These are phyloP conservation scores for Pseudevernia furfuracea DNA, from an alignment of 495 filamentous ascomycete species.

Conservation along the genomic window DNA sequence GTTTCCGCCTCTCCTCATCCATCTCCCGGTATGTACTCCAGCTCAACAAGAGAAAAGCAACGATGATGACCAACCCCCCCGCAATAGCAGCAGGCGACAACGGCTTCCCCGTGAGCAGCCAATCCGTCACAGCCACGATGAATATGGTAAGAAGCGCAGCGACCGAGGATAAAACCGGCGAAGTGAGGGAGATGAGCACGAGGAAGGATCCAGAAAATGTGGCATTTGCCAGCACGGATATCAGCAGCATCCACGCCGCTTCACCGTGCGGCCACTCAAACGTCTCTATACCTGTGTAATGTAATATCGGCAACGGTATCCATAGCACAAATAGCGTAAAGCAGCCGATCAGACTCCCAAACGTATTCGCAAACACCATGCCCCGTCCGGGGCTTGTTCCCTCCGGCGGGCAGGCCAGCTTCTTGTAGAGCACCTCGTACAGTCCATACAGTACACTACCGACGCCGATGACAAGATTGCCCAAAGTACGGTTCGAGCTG, in stretches of 20 bases:
- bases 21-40: constrained; percentile 92
- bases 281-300: constrained; percentile 64
- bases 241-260: constrained; percentile 67
- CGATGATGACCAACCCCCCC: constrained; percentile 81
- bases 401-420: constrained; percentile 83
- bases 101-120: constrained; percentile 68
- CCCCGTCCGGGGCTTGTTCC: constrained; percentile 70
- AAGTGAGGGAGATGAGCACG: constrained; percentile 83
- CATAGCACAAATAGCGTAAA: constrained; percentile 85
- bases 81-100: constrained; percentile 64
- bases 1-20: constrained; percentile 67
- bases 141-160: constrained; percentile 93
- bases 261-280: constrained; percentile 75
- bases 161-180: constrained; percentile 83
- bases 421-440: constrained; percentile 96
- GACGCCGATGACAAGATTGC: constrained; percentile 88
- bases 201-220: constrained; percentile 91
- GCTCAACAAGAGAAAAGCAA: constrained; percentile 74
- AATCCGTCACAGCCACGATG: constrained; percentile 86
- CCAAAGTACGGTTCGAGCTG: constrained; percentile 55
- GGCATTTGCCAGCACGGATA: constrained; percentile 78
- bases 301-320: constrained; percentile 82
- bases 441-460: constrained; percentile 91
- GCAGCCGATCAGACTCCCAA: constrained; percentile 73
- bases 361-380: constrained; percentile 87